Conservation (phyloP, 2,329 filamentous ascomycete species). For the Cladosporium sp. region DNA sequence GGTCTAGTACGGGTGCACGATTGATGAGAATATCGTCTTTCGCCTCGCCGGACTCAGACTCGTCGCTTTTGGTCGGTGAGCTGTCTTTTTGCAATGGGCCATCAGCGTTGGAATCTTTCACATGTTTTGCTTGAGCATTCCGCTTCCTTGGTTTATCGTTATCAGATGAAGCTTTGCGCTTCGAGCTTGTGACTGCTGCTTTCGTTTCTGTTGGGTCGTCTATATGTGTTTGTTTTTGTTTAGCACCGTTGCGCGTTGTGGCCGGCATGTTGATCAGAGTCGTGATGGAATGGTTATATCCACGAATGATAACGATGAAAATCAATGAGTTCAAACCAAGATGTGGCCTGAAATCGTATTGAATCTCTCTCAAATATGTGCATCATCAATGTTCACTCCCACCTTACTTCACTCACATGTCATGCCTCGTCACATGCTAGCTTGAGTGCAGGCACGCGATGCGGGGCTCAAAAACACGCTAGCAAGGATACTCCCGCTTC, state of each 20-base stretch:
- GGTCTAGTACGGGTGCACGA: constrained; percentile 35
- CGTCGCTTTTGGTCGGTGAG: not conserved
- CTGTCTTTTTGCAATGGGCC: not conserved
- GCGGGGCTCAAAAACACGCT: not conserved
- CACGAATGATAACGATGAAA: not conserved
- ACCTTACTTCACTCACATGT: not conserved
- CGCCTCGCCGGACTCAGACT: not conserved
- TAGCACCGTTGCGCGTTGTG: not conserved
- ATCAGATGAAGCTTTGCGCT: not conserved
- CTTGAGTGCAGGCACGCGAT: not conserved
- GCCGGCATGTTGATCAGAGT: not conserved
- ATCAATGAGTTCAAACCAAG: not conserved
- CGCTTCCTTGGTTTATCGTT: not conserved
- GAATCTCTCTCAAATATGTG: not conserved
- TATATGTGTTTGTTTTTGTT: not conserved
- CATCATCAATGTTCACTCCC: not conserved
- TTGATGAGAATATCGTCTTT: constrained; percentile 32
- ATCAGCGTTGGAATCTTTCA: not conserved
- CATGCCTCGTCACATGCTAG: not conserved
- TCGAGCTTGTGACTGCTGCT: constrained; percentile 4
- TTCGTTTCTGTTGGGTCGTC: constrained; percentile 2
- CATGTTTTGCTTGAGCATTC: not conserved
- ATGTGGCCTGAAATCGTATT: not conserved
- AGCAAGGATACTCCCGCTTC: not conserved
- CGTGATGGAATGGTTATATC: not conserved